Evolutionary conservation across 371 early-diverging fungal genomes (phyloP).

Genomic region (Encephalitozoon romaleae): DNA sequence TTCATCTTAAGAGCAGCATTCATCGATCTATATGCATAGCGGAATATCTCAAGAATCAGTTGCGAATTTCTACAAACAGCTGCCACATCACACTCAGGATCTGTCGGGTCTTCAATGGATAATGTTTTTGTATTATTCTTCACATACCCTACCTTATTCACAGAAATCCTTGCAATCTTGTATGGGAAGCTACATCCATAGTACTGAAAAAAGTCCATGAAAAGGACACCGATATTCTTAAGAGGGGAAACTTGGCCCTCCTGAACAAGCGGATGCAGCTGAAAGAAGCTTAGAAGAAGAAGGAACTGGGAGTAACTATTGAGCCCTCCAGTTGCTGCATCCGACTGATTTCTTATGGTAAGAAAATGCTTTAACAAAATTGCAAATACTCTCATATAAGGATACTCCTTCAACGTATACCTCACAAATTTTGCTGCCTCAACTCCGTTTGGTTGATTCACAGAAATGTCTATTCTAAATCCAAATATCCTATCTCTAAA

Average conservation of each 20-base stretch:
- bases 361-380: slow-evolving; percentile 74
- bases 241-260: slow-evolving; percentile 64
- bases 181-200: slow-evolving; percentile 66
- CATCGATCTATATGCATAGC: slow-evolving; percentile 41
- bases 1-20: background rate
- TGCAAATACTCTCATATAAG: slow-evolving; percentile 65
- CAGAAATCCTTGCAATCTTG: slow-evolving; percentile 14
- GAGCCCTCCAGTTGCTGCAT: slow-evolving; percentile 79
- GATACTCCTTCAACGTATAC: slow-evolving; percentile 61
- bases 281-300: slow-evolving; percentile 68
- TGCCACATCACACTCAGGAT: slow-evolving; percentile 39
- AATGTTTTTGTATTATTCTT: background rate
- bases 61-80: slow-evolving; percentile 16
- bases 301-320: slow-evolving; percentile 78
- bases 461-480: slow-evolving; percentile 70
- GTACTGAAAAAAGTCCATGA: slow-evolving; percentile 82
- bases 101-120: slow-evolving; percentile 52
- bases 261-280: slow-evolving; percentile 72
- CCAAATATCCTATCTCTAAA: slow-evolving; percentile 66
- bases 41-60: slow-evolving; percentile 36
- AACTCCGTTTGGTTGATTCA: slow-evolving; percentile 68
- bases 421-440: slow-evolving; percentile 64
- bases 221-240: slow-evolving; percentile 74
- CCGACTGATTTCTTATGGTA: slow-evolving; percentile 67
- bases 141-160: slow-evolving; percentile 8